These are phyloP conservation scores for Fennellomyces sp. DNA, from an alignment of 371 early-diverging fungal species.

Conservation along the genomic window DNA sequence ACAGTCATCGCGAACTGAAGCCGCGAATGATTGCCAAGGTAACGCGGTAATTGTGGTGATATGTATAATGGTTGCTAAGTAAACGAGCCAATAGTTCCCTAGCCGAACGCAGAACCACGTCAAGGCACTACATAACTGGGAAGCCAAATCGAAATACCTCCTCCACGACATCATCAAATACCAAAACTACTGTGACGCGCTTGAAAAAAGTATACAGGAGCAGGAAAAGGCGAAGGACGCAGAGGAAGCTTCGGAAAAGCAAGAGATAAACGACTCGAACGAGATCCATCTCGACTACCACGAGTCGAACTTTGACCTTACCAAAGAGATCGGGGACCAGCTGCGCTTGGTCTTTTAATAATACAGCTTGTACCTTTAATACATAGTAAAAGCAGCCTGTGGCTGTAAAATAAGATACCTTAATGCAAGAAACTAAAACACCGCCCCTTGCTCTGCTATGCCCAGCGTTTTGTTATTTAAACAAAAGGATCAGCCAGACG, in stretches of 20 bases:
- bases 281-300: conserved; percentile 12
- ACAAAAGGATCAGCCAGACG: too few relatives aligned
- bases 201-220: conserved; percentile 58
- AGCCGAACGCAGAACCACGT: conserved; percentile 60
- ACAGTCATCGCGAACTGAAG: conserved; percentile 46
- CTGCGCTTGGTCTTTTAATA: conserved; percentile 17
- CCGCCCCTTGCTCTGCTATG: too few relatives aligned
- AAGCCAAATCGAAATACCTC: conserved; percentile 80
- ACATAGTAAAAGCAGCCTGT: too few relatives aligned
- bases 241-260: background rate
- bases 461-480: too few relatives aligned
- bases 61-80: background rate
- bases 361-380: conserved; percentile 1
- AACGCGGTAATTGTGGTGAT: too few relatives aligned
- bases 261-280: conserved; percentile 19
- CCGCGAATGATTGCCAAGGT: conserved; percentile 41
- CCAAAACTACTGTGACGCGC: conserved; percentile 78
- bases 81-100: conserved; percentile 39
- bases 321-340: conserved; percentile 40
- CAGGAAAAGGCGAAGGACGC: conserved; percentile 10
- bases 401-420: too few relatives aligned
- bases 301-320: conserved; percentile 26
- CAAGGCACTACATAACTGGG: conserved; percentile 86
- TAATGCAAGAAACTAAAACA: too few relatives aligned
- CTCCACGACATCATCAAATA: conserved; percentile 89